A percentile compares a stretch with the other conserved stretches of the same genome.
These are phyloP conservation scores for Buxus sempervirens DNA, from an alignment of 164 flowering plant genomes.

Conservation along the genomic window DNA sequence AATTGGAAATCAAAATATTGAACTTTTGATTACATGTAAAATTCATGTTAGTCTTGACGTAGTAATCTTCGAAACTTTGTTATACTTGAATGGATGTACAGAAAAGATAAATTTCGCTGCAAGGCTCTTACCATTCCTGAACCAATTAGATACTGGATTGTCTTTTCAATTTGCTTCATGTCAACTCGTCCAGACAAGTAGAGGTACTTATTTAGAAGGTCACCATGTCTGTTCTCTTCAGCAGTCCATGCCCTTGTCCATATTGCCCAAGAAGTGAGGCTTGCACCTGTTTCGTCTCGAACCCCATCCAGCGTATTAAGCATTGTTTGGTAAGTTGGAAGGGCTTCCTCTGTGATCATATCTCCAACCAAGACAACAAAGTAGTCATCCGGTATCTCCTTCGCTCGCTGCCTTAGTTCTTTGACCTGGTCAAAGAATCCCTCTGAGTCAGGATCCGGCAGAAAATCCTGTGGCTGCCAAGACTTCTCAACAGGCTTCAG, in stretches of 20 bases:
- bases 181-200: slow-evolving; percentile 43
- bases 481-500: slow-evolving; percentile 40
- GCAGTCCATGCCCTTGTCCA: slow-evolving; percentile 43
- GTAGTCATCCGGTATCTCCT: slow-evolving; percentile 35
- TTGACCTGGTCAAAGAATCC: slow-evolving; percentile 25
- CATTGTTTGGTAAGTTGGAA: slow-evolving; percentile 37
- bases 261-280: slow-evolving; percentile 33
- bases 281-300: slow-evolving; percentile 30
- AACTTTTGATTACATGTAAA: no score
- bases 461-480: slow-evolving; percentile 47
- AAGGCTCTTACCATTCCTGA: slow-evolving; percentile 41
- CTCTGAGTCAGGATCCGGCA: slow-evolving; percentile 36
- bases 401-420: slow-evolving; percentile 26
- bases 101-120: not conserved
- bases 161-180: slow-evolving; percentile 36
- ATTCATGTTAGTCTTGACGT: no score
- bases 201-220: slow-evolving; percentile 34
- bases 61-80: no score
- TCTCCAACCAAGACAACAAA: slow-evolving; percentile 40
- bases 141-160: slow-evolving; percentile 37
- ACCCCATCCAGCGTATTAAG: slow-evolving; percentile 28
- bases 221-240: slow-evolving; percentile 30
- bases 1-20: no score
- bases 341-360: slow-evolving; percentile 34
- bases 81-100: not conserved